These are phyloP conservation scores for Phytopythium chamaehyphon DNA, from an alignment of 352 stramenopile species.

Conservation along the genomic window DNA sequence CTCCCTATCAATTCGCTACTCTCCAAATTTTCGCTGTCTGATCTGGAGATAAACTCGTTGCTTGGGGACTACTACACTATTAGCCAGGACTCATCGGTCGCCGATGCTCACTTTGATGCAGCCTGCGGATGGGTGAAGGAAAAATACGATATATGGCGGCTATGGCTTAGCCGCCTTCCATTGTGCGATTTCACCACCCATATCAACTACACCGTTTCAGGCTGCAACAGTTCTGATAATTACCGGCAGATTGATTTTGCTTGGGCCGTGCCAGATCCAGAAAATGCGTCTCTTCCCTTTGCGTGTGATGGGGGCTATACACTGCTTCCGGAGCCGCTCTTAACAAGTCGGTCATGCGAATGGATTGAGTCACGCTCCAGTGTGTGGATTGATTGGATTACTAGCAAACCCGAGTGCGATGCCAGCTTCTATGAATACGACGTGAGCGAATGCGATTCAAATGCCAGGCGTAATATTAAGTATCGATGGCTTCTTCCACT, in stretches of 20 bases:
- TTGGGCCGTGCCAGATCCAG: conserved; percentile 28
- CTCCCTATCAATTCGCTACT: conserved; percentile 20
- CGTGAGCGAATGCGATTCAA: conserved; percentile 22
- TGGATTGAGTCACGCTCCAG: conserved; percentile 27
- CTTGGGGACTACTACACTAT: conserved; percentile 17
- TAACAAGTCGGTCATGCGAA: conserved; percentile 30
- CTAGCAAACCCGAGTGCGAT: conserved; percentile 27
- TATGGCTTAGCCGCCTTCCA: conserved; percentile 23
- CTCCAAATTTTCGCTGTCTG: conserved; percentile 24
- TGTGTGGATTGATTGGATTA: conserved; percentile 32
- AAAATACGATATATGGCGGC: conserved; percentile 32
- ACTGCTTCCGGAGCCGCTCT: conserved; percentile 18
- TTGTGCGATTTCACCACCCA: conserved; percentile 23
- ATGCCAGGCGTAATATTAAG: conserved; percentile 18
- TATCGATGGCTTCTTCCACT: conserved; percentile 40
- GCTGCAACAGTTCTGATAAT: conserved; percentile 16
- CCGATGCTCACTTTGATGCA: conserved; percentile 27
- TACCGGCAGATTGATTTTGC: conserved; percentile 21
- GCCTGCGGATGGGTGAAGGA: conserved; percentile 36
- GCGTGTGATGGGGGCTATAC: conserved; percentile 36
- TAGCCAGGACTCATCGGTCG: conserved; percentile 7
- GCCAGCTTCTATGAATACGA: conserved; percentile 34
- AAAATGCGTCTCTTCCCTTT: conserved; percentile 25
- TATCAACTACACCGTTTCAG: conserved; percentile 20
- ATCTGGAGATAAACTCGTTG: conserved; percentile 35